Conservation (phyloP, 495 filamentous ascomycete genomes). For the Talaromyces nanjingensis region DNA sequence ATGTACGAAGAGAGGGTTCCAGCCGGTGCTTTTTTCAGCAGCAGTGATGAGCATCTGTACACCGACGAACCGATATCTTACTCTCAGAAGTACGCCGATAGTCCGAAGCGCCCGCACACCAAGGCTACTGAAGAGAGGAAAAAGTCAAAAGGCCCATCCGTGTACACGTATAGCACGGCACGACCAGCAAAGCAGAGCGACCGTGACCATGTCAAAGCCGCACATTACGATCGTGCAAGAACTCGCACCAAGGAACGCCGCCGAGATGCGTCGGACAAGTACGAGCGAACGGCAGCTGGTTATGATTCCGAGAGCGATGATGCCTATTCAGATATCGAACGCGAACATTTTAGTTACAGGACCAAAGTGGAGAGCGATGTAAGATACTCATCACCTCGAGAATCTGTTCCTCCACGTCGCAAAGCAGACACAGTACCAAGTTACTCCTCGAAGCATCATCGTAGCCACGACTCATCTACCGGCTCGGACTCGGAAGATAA, state of each 20-base stretch:
- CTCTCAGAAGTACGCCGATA: constrained; percentile 38
- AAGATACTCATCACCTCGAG: constrained; percentile 8
- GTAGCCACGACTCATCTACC: not conserved
- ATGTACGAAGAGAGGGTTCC: constrained; percentile 42
- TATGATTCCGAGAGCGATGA: constrained; percentile 30
- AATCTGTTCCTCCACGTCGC: constrained; percentile 11
- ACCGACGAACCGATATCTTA: constrained; percentile 30
- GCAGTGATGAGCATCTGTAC: constrained; percentile 14
- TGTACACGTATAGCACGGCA: constrained; percentile 13
- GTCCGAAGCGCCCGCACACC: constrained; percentile 27
- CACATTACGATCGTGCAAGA: constrained; percentile 33
- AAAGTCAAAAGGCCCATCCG: constrained; percentile 24
- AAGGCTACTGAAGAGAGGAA: constrained; percentile 30
- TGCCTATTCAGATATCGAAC: constrained; percentile 12
- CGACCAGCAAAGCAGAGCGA: constrained; percentile 21
- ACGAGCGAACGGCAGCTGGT: constrained; percentile 16
- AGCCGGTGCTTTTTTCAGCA: constrained; percentile 21
- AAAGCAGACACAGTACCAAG: not conserved
- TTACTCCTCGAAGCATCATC: not conserved
- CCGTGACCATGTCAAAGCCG: constrained; percentile 26
- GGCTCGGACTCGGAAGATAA: constrained; percentile 12
- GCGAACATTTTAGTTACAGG: not conserved
- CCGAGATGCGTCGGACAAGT: constrained; percentile 41
- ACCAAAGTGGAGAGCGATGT: not conserved
- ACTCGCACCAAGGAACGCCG: constrained; percentile 45